Evolutionary conservation across 768 basidiomycete species (phyloP).

Genomic region (Lanmaoa rubissima): DNA sequence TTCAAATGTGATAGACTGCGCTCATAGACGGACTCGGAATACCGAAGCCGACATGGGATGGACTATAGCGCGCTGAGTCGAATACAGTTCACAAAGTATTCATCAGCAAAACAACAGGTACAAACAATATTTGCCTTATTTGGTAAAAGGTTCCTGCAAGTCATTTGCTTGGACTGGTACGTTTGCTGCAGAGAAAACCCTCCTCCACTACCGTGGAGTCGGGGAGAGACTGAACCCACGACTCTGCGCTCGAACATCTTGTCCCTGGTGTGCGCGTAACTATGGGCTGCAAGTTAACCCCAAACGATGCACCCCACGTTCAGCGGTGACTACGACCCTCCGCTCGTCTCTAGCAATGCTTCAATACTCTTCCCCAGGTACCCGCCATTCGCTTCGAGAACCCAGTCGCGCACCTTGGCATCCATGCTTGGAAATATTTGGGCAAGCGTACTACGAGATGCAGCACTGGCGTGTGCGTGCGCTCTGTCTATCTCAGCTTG

Average conservation of each 20-base stretch:
- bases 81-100: no score
- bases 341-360: constrained; percentile 70
- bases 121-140: no score
- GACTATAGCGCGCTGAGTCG: no score
- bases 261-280: neutral
- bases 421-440: constrained; percentile 91
- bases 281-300: neutral
- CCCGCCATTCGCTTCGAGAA: constrained; percentile 84
- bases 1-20: no score
- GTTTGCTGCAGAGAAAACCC: no score
- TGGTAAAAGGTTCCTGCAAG: no score
- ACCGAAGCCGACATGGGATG: no score
- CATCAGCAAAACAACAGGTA: no score
- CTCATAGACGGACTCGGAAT: no score
- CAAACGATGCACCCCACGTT: neutral
- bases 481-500: constrained; percentile 79
- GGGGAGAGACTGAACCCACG: neutral
- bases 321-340: constrained; percentile 20
- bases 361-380: constrained; percentile 92
- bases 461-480: constrained; percentile 68
- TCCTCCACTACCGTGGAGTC: no score
- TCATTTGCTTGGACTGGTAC: no score
- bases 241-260: neutral
- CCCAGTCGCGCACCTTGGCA: constrained; percentile 80
- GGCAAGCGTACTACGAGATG: constrained; percentile 69